These are phyloP conservation scores for Eremochloa ophiuroides DNA, from an alignment of 176 grass and related monocot genomes.

Conservation along the genomic window DNA sequence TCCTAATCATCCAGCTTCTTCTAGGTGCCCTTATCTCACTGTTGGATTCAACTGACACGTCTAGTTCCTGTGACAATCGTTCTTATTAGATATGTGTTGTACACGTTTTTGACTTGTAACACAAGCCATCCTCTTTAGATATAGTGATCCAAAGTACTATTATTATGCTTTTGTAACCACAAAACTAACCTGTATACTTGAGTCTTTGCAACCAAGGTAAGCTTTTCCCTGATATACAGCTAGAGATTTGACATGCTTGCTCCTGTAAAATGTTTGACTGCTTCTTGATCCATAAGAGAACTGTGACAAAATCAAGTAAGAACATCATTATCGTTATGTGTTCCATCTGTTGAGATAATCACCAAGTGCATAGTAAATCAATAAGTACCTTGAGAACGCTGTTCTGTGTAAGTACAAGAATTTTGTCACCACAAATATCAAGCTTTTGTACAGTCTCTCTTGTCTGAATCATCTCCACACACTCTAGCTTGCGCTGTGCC, in stretches of 20 bases:
- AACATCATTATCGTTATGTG: background rate
- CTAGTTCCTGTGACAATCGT: slow-evolving; percentile 56
- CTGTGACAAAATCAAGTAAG: slow-evolving; percentile 41
- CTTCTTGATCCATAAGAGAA: slow-evolving; percentile 75
- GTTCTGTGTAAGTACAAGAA: slow-evolving; percentile 65
- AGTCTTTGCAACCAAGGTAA: slow-evolving; percentile 86
- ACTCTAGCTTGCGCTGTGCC: slow-evolving; percentile 73
- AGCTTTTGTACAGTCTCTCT: slow-evolving; percentile 78
- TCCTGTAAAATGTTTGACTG: slow-evolving; percentile 72
- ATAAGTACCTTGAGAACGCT: slow-evolving; percentile 60
- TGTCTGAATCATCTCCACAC: slow-evolving; percentile 77
- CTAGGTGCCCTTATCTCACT: slow-evolving; percentile 56
- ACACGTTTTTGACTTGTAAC: background rate
- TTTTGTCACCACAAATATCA: slow-evolving; percentile 55
- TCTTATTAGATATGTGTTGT: background rate
- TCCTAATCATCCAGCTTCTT: slow-evolving; percentile 68
- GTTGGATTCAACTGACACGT: slow-evolving; percentile 48
- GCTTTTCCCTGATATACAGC: slow-evolving; percentile 68
- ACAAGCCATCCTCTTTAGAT: slow-evolving; percentile 9
- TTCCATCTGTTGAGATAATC: slow-evolving; percentile 1
- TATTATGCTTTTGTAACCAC: background rate
- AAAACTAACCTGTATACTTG: slow-evolving; percentile 84
- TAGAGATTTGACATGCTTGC: slow-evolving; percentile 75
- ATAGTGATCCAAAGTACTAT: slow-evolving; percentile 9
- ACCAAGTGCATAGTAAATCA: background rate